Evolutionary conservation across 257 asterid genomes (phyloP), one percentile per base, ranked within the genome.

Genomic region (Jacaranda copaia): DNA sequence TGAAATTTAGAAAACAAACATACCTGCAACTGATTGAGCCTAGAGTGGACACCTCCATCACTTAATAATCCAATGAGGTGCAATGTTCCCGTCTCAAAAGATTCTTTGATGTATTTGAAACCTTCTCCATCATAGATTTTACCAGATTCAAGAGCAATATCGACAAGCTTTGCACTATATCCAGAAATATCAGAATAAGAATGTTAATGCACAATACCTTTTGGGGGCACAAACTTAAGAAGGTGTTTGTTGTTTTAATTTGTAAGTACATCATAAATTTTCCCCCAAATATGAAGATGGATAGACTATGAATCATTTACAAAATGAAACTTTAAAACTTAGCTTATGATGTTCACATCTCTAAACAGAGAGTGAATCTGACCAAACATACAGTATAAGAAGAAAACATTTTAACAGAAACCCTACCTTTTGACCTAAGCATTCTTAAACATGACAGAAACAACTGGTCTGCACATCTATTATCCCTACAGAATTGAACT

Each of bases 41-140:
- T 86, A 46, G 96, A 91, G 82, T 91, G 96, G 40, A 91, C 96
- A 51, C 96, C 96, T 55, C 96, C 96, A 84, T 91, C 94, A 79
- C 96, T 91, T 72, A 89, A 45, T 40, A 91, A 75, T 40, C 96
- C 96, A 68, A 90, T 90, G 53, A 90, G 88, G 76, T 90, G 96
- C 42, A 90, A 82, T 10, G 96, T 88, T 42, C 92, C 90, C 57
- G 71, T 80, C 39, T 63, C 87, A 83, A 90, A 90, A 61, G 82
- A 87, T 78, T 84, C 92, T 75, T 86, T 80, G 72, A 90, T 72
- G 72, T 88, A 84, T 6, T 87, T 80, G 79, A 90, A 88, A 18
- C 96, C 96, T 69, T 85, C 92, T 57, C 87, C 96, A 3, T 86
- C 91, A 19, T 84, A 90, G 60, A 90, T 85, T 80, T 88, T 90